phyloP scores from a whole-genome alignment of 805 yeast genomes.

The Candida silvatica region DNA sequence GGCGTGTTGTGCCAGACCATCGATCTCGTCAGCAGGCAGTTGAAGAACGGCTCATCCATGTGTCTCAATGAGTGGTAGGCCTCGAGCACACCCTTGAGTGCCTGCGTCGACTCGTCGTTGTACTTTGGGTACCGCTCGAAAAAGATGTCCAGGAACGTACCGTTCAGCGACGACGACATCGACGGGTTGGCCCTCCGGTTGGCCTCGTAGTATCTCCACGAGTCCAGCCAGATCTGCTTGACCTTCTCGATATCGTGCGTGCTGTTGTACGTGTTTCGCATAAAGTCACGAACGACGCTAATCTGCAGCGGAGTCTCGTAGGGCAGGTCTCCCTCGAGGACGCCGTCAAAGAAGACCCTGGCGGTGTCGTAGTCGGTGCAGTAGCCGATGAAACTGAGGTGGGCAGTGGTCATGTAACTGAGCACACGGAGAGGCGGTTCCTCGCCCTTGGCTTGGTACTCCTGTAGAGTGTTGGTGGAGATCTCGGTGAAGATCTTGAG shows the following conservation, averaged over 20 bases:
- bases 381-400: constrained; percentile 68
- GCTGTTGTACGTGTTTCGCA: constrained; percentile 49
- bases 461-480: constrained; percentile 36
- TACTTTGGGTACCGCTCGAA: constrained; percentile 49
- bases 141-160: constrained; percentile 60
- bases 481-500: constrained; percentile 52
- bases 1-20: constrained; percentile 56
- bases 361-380: constrained; percentile 67
- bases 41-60: constrained; percentile 77
- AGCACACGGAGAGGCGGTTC: constrained; percentile 25
- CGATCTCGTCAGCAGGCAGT: constrained; percentile 59
- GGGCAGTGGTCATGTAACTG: constrained; percentile 61
- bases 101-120: constrained; percentile 42
- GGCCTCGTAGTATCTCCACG: constrained; percentile 45
- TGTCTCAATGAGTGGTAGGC: constrained; percentile 47
- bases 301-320: constrained; percentile 64
- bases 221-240: constrained; percentile 50
- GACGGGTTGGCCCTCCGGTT: constrained; percentile 47
- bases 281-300: constrained; percentile 56
- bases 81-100: constrained; percentile 47
- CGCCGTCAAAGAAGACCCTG: constrained; percentile 65
- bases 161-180: constrained; percentile 64
- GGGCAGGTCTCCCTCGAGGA: constrained; percentile 58
- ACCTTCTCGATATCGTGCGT: constrained; percentile 51
- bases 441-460: constrained; percentile 11